phyloP scores from a whole-genome alignment of 495 filamentous ascomycete genomes.

The Hypoxylon lienhwacheense region DNA sequence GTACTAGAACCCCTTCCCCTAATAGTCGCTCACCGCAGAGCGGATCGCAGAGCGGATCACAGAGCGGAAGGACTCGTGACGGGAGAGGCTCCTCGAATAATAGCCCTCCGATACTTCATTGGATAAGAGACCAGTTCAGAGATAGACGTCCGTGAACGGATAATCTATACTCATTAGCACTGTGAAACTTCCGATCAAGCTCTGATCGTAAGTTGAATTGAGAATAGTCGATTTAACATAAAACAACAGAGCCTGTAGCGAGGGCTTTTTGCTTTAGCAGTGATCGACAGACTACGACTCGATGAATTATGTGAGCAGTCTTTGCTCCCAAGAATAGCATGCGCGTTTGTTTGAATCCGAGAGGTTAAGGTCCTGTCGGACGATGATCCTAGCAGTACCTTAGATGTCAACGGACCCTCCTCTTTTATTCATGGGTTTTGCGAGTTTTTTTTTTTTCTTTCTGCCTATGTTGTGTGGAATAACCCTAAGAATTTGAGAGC shows the following conservation, averaged over 20 bases:
- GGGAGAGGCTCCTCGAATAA: slow-evolving; percentile 27
- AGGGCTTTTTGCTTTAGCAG: background rate
- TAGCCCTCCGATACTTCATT: slow-evolving; percentile 42
- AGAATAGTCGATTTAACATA: background rate
- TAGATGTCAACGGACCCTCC: background rate
- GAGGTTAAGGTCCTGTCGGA: background rate
- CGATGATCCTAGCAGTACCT: background rate
- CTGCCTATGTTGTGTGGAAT: background rate
- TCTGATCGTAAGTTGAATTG: background rate
- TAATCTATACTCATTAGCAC: background rate
- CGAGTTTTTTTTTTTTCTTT: too few relatives aligned
- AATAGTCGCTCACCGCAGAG: slow-evolving; percentile 26
- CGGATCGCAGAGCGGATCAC: too few relatives aligned
- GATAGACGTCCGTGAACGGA: slow-evolving; percentile 26
- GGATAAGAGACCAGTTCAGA: slow-evolving; percentile 45
- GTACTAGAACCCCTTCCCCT: slow-evolving; percentile 37
- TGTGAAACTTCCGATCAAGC: background rate
- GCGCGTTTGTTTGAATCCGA: background rate
- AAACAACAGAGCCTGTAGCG: background rate
- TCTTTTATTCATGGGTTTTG: slow-evolving; percentile 1
- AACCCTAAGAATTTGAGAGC: background rate
- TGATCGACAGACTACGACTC: background rate
- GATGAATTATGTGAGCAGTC: slow-evolving; percentile 16
- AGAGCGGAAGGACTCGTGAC: slow-evolving; percentile 31
- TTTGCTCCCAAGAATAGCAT: slow-evolving; percentile 6